Conservation (phyloP, 176 grass and related monocot genomes). For the Phoenix dactylifera region DNA sequence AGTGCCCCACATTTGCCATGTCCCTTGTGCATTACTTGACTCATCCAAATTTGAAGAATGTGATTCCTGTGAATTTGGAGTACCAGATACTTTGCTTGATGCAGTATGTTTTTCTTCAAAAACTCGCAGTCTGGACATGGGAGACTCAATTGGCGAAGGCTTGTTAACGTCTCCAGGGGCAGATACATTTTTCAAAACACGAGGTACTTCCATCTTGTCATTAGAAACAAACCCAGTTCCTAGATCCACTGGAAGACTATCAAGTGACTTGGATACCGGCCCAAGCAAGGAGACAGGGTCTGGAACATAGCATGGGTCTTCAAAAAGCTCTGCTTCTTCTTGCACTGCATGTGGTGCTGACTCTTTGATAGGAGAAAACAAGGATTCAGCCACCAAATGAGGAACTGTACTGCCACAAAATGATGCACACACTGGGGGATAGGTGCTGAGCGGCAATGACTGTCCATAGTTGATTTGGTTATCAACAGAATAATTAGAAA, state of each 20-base stretch:
- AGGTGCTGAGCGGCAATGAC: neutral
- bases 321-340: constrained; percentile 35
- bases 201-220: constrained; percentile 33
- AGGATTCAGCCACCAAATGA: neutral
- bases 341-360: neutral
- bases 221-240: constrained; percentile 34
- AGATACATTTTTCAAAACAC: constrained; percentile 19
- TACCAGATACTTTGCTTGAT: constrained; percentile 15
- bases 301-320: constrained; percentile 82
- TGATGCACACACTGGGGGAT: neutral
- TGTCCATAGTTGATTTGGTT: neutral
- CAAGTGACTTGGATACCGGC: constrained; percentile 63
- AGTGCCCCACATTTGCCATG: constrained; percentile 86
- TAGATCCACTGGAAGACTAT: constrained; percentile 46
- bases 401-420: neutral
- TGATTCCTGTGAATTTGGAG: constrained; percentile 20
- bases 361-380: constrained; percentile 8
- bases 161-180: constrained; percentile 17
- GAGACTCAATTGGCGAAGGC: constrained; percentile 86
- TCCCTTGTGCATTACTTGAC: constrained; percentile 44
- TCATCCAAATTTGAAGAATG: constrained; percentile 32
- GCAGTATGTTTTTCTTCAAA: constrained; percentile 46
- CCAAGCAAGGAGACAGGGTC: constrained; percentile 75
- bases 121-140: constrained; percentile 41
- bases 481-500: neutral